These are phyloP conservation scores for Fibroporia radiculosa DNA, from an alignment of 768 basidiomycete genomes.

Conservation along the genomic window DNA sequence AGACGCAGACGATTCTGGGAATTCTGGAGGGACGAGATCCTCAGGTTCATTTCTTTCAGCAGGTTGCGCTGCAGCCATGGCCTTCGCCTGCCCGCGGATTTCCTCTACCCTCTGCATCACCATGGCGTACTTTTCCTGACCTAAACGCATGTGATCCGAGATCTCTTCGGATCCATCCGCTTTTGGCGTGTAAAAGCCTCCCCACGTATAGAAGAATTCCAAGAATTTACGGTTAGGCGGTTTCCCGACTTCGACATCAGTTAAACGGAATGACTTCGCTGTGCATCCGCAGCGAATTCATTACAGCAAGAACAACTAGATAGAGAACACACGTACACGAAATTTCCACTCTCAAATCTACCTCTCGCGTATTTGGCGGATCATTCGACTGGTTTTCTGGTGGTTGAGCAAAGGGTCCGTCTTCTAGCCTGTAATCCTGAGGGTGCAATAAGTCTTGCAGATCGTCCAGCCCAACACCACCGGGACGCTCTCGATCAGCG, in stretches of 20 bases:
- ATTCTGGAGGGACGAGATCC: too few relatives aligned
- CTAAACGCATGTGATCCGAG: background rate
- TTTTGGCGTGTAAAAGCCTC: slow-evolving; percentile 11
- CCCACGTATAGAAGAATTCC: slow-evolving; percentile 13
- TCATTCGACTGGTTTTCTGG: background rate
- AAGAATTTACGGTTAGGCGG: background rate
- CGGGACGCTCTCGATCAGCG: slow-evolving; percentile 15
- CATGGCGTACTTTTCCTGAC: background rate
- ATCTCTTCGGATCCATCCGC: background rate
- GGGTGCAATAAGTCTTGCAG: slow-evolving; percentile 22
- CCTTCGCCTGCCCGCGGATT: background rate
- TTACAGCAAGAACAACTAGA: background rate
- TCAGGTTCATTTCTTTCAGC: background rate
- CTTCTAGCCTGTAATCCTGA: slow-evolving; percentile 3
- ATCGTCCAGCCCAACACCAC: slow-evolving; percentile 28
- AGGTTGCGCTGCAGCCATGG: background rate
- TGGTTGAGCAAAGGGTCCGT: background rate
- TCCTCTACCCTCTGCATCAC: background rate
- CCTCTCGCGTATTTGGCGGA: slow-evolving; percentile 1
- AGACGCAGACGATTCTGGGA: too few relatives aligned
- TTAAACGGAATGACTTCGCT: background rate
- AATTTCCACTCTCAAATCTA: slow-evolving; percentile 12
- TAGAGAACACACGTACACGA: slow-evolving; percentile 5
- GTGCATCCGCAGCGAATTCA: background rate
- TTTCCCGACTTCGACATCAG: background rate